Base-by-base conservation (phyloP, 441 rosid species). In the Capsella rubella region DNA sequence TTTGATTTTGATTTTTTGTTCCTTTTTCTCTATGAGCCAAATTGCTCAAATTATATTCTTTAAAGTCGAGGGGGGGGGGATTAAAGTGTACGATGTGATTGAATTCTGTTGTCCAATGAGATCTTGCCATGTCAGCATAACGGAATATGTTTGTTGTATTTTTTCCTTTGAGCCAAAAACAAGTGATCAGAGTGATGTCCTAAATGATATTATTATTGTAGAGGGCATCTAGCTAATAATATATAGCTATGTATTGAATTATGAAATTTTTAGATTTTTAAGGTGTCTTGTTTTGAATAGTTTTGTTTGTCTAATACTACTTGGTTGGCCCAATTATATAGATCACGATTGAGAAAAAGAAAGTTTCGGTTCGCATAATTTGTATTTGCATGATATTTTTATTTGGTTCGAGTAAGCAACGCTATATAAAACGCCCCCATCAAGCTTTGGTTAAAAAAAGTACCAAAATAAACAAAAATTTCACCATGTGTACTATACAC, bases 61-160 rank as follows among this genome's bases (percentile, higher is more conserved):
- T 40, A 40, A 60, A 25, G 9, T 62, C 14, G 67, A 35, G 71
- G 9, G 52, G 71, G 9, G 52, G 71, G 71, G 9, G 52, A 66
- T 47, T 63, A 76, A 76, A 71, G 67, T 70, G 76, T 55, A 64
- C 40, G 76, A 65, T 76, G 80, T 76, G 76, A 76, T 71, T 64
- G 80, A 70, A 34, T 70, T 50, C 1, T n/a, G 8, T 27, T 25
- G 50, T 13, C 80, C 72, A 76, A 76, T 58, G 67, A 64, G 47
- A 46, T 54, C 75, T 31, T 56, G 79, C 66, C 75, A 4, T 40
- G 12, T 76, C 66, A 76, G 71, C 75, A 49, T 9, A 57, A 70
- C 49, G 75, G 61, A 40, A 31, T 76, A 76, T 64, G 76, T 76
- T 50, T 40, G 72, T 70, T 70, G 80, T 64, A 69, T 56, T 57